phyloP scores from a whole-genome alignment of 805 yeast genomes.

The Schizosaccharomyces lindneri region DNA sequence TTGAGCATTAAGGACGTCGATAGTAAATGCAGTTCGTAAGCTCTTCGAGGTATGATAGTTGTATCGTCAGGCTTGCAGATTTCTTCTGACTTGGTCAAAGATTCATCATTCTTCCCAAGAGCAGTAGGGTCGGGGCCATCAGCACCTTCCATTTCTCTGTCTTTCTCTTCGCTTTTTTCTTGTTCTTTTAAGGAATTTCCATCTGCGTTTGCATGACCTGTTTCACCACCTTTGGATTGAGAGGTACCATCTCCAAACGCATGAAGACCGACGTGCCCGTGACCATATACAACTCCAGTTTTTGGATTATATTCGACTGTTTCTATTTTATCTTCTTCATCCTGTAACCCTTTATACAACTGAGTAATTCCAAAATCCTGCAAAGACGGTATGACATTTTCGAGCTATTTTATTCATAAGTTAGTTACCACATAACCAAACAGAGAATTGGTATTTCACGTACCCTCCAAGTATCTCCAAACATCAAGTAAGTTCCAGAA shows the following conservation, averaged over 20 bases:
- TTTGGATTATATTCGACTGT: background rate
- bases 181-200: background rate
- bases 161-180: background rate
- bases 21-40: conserved; percentile 47
- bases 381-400: conserved; percentile 52
- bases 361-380: conserved; percentile 57
- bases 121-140: background rate
- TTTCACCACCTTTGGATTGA: background rate
- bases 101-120: background rate
- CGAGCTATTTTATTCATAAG: conserved; percentile 9
- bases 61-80: background rate
- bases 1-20: conserved; percentile 56
- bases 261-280: background rate
- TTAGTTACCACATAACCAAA: no score
- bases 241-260: background rate
- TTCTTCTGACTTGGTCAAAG: background rate
- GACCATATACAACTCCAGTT: background rate
- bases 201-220: background rate
- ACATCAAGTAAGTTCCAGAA: conserved; percentile 51
- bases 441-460: background rate
- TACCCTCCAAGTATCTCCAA: conserved; percentile 69
- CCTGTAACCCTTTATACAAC: conserved; percentile 24
- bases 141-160: background rate
- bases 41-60: background rate
- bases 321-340: conserved; percentile 7